phyloP scores from a whole-genome alignment of 352 stramenopile genomes.

The Phytophthora melonis region DNA sequence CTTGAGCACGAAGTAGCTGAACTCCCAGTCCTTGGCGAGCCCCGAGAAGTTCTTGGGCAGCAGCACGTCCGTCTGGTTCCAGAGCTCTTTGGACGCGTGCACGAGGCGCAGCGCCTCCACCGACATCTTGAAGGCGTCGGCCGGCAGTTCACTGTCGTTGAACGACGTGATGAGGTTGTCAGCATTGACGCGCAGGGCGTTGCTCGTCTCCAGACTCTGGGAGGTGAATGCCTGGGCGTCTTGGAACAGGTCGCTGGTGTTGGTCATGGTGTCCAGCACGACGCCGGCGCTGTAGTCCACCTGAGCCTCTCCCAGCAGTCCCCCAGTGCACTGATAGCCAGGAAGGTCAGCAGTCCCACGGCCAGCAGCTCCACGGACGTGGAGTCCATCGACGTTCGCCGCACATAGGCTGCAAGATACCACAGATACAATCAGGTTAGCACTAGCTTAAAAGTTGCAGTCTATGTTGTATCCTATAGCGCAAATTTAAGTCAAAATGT shows the following conservation, averaged over 20 bases:
- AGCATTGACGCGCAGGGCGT: slow-evolving; percentile 51
- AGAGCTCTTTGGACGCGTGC: slow-evolving; percentile 63
- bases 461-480: background rate
- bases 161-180: slow-evolving; percentile 77
- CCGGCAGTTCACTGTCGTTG: slow-evolving; percentile 72
- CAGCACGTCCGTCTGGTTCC: slow-evolving; percentile 57
- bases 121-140: slow-evolving; percentile 69
- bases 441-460: background rate
- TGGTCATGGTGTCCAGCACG: slow-evolving; percentile 77
- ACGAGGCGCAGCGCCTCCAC: slow-evolving; percentile 67
- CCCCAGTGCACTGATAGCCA: slow-evolving; percentile 75
- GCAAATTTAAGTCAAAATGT: background rate
- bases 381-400: slow-evolving; percentile 52
- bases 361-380: slow-evolving; percentile 72
- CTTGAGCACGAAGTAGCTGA: slow-evolving; percentile 86
- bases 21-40: slow-evolving; percentile 67
- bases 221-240: slow-evolving; percentile 46
- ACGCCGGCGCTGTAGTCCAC: slow-evolving; percentile 87
- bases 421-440: slow-evolving; percentile 12
- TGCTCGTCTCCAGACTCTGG: slow-evolving; percentile 48
- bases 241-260: slow-evolving; percentile 67
- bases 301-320: slow-evolving; percentile 79
- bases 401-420: slow-evolving; percentile 48
- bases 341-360: slow-evolving; percentile 77
- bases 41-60: slow-evolving; percentile 69